phyloP scores from a whole-genome alignment of 169 alveolate species.

The Plasmodium gaboni region DNA sequence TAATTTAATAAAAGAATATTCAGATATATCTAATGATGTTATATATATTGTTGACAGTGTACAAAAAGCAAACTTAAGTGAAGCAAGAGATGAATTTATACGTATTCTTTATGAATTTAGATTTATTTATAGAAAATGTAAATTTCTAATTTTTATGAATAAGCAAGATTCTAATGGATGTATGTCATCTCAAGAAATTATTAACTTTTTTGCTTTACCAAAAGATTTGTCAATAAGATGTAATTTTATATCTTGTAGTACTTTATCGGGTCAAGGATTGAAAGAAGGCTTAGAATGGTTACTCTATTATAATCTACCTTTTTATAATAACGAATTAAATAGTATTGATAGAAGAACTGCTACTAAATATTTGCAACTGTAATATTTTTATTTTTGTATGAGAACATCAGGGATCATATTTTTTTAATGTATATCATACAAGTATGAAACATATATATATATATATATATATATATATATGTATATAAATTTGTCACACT shows the following conservation, averaged over 20 bases:
- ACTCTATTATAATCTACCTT: slow-evolving; percentile 22
- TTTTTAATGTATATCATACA: background rate
- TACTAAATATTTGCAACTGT: slow-evolving; percentile 1
- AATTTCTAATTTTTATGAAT: slow-evolving; percentile 70
- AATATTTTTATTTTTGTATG: too few species aligned
- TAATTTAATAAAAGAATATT: slow-evolving; percentile 59
- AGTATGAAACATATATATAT: background rate
- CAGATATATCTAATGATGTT: slow-evolving; percentile 58
- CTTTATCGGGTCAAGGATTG: slow-evolving; percentile 68
- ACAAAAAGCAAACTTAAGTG: slow-evolving; percentile 42
- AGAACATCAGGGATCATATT: too few species aligned
- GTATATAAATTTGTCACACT: background rate
- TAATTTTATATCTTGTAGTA: slow-evolving; percentile 65
- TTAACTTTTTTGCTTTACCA: slow-evolving; percentile 68
- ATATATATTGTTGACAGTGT: slow-evolving; percentile 67
- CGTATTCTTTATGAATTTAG: slow-evolving; percentile 67
- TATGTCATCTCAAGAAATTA: slow-evolving; percentile 48
- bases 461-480: background rate
- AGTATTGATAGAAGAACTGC: background rate
- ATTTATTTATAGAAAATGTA: slow-evolving; percentile 75
- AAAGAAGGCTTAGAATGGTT: slow-evolving; percentile 76
- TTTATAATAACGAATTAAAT: slow-evolving; percentile 8
- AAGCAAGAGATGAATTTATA: slow-evolving; percentile 76
- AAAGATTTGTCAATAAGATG: slow-evolving; percentile 53
- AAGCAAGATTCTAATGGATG: slow-evolving; percentile 77